phyloP scores from a whole-genome alignment of 805 yeast species.

The Yarrowia keelungensis region DNA sequence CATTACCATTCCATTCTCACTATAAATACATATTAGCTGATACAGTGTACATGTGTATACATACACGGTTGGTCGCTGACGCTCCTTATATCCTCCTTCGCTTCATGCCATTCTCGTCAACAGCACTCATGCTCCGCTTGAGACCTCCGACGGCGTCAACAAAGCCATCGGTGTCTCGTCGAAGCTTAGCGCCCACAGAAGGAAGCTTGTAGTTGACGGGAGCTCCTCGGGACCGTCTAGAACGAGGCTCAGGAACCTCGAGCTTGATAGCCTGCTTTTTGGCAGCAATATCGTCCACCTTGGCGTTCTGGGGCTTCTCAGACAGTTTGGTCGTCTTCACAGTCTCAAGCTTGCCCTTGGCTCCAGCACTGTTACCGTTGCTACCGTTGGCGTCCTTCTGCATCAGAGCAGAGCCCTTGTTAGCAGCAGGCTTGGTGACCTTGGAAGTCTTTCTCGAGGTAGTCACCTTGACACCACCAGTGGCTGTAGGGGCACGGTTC shows the following conservation, averaged over 20 bases:
- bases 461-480: slow-evolving; percentile 33
- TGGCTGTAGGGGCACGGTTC: slow-evolving; percentile 29
- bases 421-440: neutral
- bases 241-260: slow-evolving; percentile 41
- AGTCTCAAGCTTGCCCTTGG: slow-evolving; percentile 11
- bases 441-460: slow-evolving; percentile 15
- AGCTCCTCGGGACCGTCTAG: slow-evolving; percentile 59
- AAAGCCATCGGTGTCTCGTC: slow-evolving; percentile 66
- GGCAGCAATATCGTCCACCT: neutral
- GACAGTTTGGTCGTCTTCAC: slow-evolving; percentile 2
- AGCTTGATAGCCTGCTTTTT: slow-evolving; percentile 12
- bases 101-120: slow-evolving; percentile 25
- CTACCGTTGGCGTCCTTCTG: slow-evolving; percentile 24
- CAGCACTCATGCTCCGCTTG: slow-evolving; percentile 7
- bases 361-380: neutral
- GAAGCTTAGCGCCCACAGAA: slow-evolving; percentile 69
- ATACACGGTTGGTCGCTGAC: neutral
- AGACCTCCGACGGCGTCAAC: slow-evolving; percentile 61
- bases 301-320: slow-evolving; percentile 20
- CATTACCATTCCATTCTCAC: neutral
- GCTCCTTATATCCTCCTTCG: slow-evolving; percentile 1
- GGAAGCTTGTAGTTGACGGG: slow-evolving; percentile 71
- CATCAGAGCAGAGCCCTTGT: slow-evolving; percentile 7
- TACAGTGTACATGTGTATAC: slow-evolving; percentile 5
- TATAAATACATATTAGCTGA: slow-evolving; percentile 20